Evolutionary conservation across 495 filamentous ascomycete genomes (phyloP).

Genomic region (Pseudoneurospora amorphoporcata): DNA sequence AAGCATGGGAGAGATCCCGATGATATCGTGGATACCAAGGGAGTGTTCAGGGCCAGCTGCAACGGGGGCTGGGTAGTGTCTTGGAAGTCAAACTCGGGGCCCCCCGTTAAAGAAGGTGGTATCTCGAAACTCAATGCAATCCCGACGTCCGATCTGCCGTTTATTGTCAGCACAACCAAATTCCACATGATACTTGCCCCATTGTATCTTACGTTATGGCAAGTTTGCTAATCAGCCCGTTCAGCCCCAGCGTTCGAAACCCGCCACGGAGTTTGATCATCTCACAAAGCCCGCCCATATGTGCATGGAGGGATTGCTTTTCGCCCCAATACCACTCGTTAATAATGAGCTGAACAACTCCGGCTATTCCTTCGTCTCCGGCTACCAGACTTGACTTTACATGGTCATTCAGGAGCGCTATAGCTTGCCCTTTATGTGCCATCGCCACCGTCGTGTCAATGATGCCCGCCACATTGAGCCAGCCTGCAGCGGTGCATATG

Average conservation of each 20-base stretch:
- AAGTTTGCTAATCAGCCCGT: conserved; percentile 29
- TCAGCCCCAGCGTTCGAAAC: conserved; percentile 24
- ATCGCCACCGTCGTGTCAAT: conserved; percentile 25
- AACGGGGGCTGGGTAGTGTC: conserved; percentile 19
- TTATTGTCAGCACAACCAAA: conserved; percentile 2
- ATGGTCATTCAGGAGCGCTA: conserved; percentile 27
- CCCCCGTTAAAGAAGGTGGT: conserved; percentile 16
- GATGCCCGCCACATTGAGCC: conserved; percentile 28
- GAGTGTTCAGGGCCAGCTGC: conserved; percentile 28
- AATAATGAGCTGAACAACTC: conserved; percentile 26
- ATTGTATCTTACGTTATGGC: conserved; percentile 22
- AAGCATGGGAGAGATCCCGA: conserved; percentile 13
- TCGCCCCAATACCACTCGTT: conserved; percentile 33
- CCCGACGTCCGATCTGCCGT: conserved; percentile 18
- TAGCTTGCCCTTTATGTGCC: conserved; percentile 25
- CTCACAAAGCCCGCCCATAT: conserved; percentile 24
- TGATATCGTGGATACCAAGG: conserved; percentile 14
- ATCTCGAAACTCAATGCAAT: conserved; percentile 26
- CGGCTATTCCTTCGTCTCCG: conserved; percentile 26
- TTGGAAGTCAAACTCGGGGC: conserved; percentile 19
- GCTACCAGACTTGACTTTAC: conserved; percentile 19
- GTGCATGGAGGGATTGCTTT: conserved; percentile 17
- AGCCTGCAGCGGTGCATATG: conserved; percentile 29
- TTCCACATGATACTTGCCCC: neutral
- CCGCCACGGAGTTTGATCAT: conserved; percentile 27